phyloP scores from a whole-genome alignment of 257 asterid genomes.

The Schizonepeta tenuifolia region DNA sequence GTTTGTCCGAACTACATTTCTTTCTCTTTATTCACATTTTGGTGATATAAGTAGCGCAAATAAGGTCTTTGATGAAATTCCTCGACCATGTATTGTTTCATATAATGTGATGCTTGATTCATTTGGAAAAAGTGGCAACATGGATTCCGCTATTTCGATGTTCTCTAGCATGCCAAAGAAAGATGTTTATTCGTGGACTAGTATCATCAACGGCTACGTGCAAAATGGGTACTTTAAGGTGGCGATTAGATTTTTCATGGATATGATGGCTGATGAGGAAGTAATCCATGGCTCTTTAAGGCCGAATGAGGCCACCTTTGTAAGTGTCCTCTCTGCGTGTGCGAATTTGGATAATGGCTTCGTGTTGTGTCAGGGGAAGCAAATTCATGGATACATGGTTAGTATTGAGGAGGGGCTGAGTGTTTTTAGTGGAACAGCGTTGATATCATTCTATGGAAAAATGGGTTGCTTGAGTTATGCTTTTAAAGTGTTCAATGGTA shows the following conservation, averaged over 20 bases:
- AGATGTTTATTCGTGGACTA: constrained; percentile 89
- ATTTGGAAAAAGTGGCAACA: constrained; percentile 62
- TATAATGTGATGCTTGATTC: constrained; percentile 80
- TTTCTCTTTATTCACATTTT: constrained; percentile 52
- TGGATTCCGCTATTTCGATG: constrained; percentile 54
- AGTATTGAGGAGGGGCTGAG: constrained; percentile 59
- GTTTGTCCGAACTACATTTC: constrained; percentile 70
- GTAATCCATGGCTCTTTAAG: constrained; percentile 46
- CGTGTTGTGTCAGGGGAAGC: constrained; percentile 70
- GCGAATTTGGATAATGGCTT: constrained; percentile 53
- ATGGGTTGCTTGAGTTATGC: constrained; percentile 63
- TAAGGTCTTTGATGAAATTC: constrained; percentile 69
- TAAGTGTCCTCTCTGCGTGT: constrained; percentile 67
- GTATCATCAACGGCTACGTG: constrained; percentile 64
- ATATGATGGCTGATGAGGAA: constrained; percentile 66
- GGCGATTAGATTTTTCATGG: constrained; percentile 52
- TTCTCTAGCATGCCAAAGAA: constrained; percentile 56
- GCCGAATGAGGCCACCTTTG: constrained; percentile 90
- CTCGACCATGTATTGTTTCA: constrained; percentile 63
- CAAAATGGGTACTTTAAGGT: constrained; percentile 55
- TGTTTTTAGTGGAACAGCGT: constrained; percentile 62
- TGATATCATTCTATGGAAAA: constrained; percentile 79
- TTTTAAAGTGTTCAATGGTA: constrained; percentile 46
- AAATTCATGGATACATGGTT: constrained; percentile 73
- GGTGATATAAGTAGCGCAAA: constrained; percentile 54